A percentile compares a stretch with the other conserved stretches of the same genome.
phyloP scores from a whole-genome alignment of 2,329 filamentous ascomycete species.

The Fusarium torreyae region DNA sequence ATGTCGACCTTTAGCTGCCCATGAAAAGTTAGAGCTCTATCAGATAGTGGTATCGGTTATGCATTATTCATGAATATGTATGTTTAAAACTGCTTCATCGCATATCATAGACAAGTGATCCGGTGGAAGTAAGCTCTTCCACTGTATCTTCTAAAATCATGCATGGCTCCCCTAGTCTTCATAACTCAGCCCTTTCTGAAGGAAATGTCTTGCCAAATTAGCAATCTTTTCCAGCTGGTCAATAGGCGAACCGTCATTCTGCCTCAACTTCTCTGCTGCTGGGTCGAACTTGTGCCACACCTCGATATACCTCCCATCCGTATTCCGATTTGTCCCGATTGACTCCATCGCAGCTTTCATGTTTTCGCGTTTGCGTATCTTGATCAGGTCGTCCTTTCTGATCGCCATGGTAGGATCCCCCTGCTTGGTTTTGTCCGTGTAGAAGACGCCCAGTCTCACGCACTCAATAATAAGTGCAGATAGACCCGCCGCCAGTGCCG shows the following conservation, averaged over 20 bases:
- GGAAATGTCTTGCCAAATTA: conserved; percentile 5
- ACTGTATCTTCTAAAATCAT: too few species aligned
- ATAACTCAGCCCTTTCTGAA: background rate
- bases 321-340: conserved; percentile 9
- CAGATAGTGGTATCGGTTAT: too few species aligned
- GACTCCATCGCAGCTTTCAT: conserved; percentile 8
- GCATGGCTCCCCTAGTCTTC: background rate
- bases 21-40: too few species aligned
- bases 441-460: background rate
- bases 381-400: background rate
- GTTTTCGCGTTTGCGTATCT: background rate
- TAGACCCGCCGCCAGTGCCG: conserved; percentile 4
- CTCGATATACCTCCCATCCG: conserved; percentile 14
- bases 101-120: too few species aligned
- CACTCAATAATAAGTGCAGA: conserved; percentile 18
- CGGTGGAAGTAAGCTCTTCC: too few species aligned
- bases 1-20: too few species aligned
- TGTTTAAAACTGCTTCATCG: too few species aligned
- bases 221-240: conserved; percentile 16
- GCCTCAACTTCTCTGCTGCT: background rate
- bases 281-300: conserved; percentile 1
- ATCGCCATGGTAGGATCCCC: background rate
- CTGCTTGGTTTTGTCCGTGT: conserved; percentile 10
- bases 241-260: conserved; percentile 11
- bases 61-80: too few species aligned